Evolutionary conservation across 495 filamentous ascomycete species (phyloP), one percentile per base, ranked within the genome.

Genomic region (Penicillium samsonianum): DNA sequence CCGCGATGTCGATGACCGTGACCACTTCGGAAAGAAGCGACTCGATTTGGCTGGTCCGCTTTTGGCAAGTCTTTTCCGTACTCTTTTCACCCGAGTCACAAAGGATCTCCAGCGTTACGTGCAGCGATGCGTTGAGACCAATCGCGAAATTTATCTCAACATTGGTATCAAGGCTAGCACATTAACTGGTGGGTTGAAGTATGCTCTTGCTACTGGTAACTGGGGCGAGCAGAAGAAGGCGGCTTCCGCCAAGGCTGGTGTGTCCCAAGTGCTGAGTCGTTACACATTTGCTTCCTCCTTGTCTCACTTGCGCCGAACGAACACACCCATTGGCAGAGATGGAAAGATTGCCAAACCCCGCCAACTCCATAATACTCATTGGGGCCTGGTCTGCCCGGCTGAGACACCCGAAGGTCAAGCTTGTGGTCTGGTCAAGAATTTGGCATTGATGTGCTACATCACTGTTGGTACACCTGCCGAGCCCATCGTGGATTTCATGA

Each of bases 201-300:
- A 98, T 68, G 96, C 92, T 38, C 81, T 99, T 42, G 92, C 94
- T n/a, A 99, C 94, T 8, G 94, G 94, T 55, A 99, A 99, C 73
- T 99, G 94, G 94, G 95, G 95, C 58, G 94, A 98, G 59, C 94
- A 98, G 74, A 99, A 97, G 82, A 98, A 98, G 79, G 93, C 94
- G 19, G 89, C 88, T 61, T 88, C 84, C 61, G 87, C 91, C 2
- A 98, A 96, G 61, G 94, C 94, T 49, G 94, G 94, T 76, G 94
- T 99, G 28, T 97, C 93, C 10, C 94, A 99, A 74, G 95, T 99
- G 74, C 79, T 99, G 52, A 98, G 96, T 80, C 86, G 94, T 65
- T 98, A 98, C 67, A 98, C 95, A 0, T 99, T 94, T 67, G 88
- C 95, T 19, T 98, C 95, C 30, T 96, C 92, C 3, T 74, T 99